Percentiles rank a stretch among this genome's conserved stretches.
Evolutionary conservation across 2,329 filamentous ascomycete species (phyloP).

Genomic region (Beauveria rudraprayagi): DNA sequence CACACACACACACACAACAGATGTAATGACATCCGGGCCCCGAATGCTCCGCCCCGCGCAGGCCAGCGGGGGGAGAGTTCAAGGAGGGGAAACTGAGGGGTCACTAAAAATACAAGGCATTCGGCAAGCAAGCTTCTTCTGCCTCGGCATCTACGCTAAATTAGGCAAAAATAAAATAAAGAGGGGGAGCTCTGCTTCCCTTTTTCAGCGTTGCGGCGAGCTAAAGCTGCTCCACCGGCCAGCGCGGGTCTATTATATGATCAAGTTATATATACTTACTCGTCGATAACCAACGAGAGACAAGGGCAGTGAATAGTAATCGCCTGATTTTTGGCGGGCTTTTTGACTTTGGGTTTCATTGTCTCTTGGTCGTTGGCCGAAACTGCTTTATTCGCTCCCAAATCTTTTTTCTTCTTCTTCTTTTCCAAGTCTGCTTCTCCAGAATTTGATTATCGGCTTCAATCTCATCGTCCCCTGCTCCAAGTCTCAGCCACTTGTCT

Average conservation of each 20-base stretch:
- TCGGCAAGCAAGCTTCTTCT: not conserved
- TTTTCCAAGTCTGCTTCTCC: not conserved
- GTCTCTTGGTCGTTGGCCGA: not conserved
- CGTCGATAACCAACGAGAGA: not conserved
- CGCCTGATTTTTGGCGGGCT: not conserved
- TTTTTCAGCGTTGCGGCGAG: not conserved
- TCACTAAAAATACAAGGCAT: not conserved
- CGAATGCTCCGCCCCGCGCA: constrained; percentile 1
- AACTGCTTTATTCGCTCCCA: too few species aligned
- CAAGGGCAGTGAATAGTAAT: not conserved
- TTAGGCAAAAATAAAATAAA: not conserved
- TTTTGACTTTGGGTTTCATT: not conserved
- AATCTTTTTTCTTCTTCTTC: too few species aligned
- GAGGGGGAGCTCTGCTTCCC: not conserved
- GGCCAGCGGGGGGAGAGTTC: not conserved
- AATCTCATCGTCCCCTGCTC: not conserved
- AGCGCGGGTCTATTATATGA: not conserved
- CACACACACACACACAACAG: not conserved
- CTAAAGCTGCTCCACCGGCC: not conserved
- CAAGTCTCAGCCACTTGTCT: not conserved
- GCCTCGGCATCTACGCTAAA: constrained; percentile 5
- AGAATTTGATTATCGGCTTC: not conserved
- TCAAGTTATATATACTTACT: not conserved
- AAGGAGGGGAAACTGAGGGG: constrained; percentile 9
- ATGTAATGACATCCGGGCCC: not conserved